Conservation (phyloP, 345 rosid species). For the Passiflora organensis region DNA sequence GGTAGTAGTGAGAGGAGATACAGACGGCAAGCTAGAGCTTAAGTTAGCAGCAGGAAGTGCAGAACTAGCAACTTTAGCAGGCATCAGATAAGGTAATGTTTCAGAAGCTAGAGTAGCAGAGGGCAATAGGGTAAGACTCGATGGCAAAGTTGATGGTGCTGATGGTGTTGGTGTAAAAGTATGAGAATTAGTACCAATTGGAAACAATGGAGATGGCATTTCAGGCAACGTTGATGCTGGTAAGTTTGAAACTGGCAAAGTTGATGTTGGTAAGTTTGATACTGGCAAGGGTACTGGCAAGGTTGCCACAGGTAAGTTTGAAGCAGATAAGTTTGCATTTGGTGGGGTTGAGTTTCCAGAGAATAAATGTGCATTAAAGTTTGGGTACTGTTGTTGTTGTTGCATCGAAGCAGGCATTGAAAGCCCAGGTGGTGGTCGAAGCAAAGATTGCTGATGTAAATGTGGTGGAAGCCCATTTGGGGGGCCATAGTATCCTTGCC, state of each 20-base stretch:
- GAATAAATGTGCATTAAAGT: slow-evolving; percentile 49
- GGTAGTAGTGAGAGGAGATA: slow-evolving; percentile 45
- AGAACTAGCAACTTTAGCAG: slow-evolving; percentile 41
- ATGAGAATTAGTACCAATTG: slow-evolving; percentile 34
- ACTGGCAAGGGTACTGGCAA: slow-evolving; percentile 46
- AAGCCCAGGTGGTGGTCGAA: slow-evolving; percentile 70
- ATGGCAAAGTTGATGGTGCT: slow-evolving; percentile 34
- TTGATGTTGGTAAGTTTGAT: slow-evolving; percentile 24
- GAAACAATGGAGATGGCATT: slow-evolving; percentile 18
- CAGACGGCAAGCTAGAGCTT: slow-evolving; percentile 41
- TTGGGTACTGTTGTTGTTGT: slow-evolving; percentile 71
- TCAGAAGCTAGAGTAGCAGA: slow-evolving; percentile 57
- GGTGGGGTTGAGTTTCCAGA: slow-evolving; percentile 43
- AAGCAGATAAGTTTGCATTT: slow-evolving; percentile 28
- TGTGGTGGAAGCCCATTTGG: slow-evolving; percentile 81
- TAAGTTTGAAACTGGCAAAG: slow-evolving; percentile 16
- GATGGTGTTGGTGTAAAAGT: slow-evolving; percentile 35
- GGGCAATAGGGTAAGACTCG: slow-evolving; percentile 37
- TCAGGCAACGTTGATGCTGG: slow-evolving; percentile 19
- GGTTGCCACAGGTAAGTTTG: slow-evolving; percentile 9
- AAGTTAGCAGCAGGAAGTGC: slow-evolving; percentile 39
- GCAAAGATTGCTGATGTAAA: slow-evolving; percentile 75
- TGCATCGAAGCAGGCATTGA: slow-evolving; percentile 63
- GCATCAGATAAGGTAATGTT: slow-evolving; percentile 40
- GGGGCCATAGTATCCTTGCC: slow-evolving; percentile 83